Base-by-base conservation (phyloP, 2,329 filamentous ascomycete genomes). In the Geoglossum cookeanum region DNA sequence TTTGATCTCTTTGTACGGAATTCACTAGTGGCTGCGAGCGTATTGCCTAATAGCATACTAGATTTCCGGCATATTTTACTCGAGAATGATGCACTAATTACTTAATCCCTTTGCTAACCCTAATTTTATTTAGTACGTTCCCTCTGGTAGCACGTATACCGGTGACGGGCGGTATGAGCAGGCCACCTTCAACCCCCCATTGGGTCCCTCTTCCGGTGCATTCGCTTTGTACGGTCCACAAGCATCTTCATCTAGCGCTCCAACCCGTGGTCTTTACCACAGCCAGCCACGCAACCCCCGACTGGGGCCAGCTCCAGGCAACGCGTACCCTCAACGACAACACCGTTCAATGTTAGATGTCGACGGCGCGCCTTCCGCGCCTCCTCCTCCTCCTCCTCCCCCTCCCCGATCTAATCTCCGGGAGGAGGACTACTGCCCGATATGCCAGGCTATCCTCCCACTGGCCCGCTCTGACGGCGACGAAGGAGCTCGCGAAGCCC, bases 361-460 rank as follows among this genome's bases (percentile, higher is more conserved):
- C 6, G 55, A 39, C 42, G 9, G 4, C 3, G 42, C 17, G 4
- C 42, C 42, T 13, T 3, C 42, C 15, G 17, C 29, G 3, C 33
- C 33, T 17, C 5, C 55, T 2, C 51, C 56, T 30, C 57, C 55
- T 8, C 58, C 49, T 15, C 60, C 58, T 35, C 56, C 55, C 59
- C 52, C 62, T 1, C 60, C 64, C 11, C 62, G 65, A 4, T 59
- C 67, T 59, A 66, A 74, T 11, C 62, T 67, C 1, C 44, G 44
- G 4, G 86, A 90, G 66, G 85, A 89, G 65, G 85, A 90, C 65
- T 83, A 87, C 63, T 91, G 86, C 60, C 85, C 85, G 0, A 78
- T 90, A 49, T 91, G 86, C 63, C 84, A 86, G 64, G 70, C 74
- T 42, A 84, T 88, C 68, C 74, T 89, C 3, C 84, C 85, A 0